Percentiles rank a stretch among this genome's conserved stretches.
Evolutionary conservation across 495 filamentous ascomycete species (phyloP).

Genomic region (Aspergillus mulundensis): DNA sequence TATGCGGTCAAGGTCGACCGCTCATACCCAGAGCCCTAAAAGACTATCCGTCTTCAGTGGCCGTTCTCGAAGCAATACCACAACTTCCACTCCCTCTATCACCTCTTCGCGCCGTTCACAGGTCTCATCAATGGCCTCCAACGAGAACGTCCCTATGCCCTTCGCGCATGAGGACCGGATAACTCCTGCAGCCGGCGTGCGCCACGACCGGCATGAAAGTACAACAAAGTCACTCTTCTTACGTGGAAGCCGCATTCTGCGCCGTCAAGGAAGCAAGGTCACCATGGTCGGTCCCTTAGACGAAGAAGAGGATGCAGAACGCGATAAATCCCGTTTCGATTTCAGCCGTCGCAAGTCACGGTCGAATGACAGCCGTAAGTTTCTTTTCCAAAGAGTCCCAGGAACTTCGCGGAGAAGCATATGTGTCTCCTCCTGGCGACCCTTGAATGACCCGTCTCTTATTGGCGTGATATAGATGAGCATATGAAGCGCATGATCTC

Average conservation of each 20-base stretch:
- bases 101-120: slow-evolving; percentile 37
- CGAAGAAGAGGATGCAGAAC: slow-evolving; percentile 42
- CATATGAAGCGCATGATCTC: slow-evolving; percentile 60
- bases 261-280: slow-evolving; percentile 49
- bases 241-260: slow-evolving; percentile 50
- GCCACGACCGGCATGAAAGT: slow-evolving; percentile 36
- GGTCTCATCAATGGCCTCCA: slow-evolving; percentile 38
- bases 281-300: slow-evolving; percentile 45
- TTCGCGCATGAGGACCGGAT: slow-evolving; percentile 33
- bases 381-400: background rate
- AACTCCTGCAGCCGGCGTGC: slow-evolving; percentile 26
- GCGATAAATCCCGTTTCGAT: slow-evolving; percentile 33
- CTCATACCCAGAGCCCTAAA: slow-evolving; percentile 39
- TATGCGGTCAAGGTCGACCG: slow-evolving; percentile 41
- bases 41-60: slow-evolving; percentile 41
- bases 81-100: slow-evolving; percentile 36
- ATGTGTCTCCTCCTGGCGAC: background rate
- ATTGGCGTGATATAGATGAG: slow-evolving; percentile 24
- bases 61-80: slow-evolving; percentile 45
- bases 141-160: slow-evolving; percentile 24
- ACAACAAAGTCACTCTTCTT: slow-evolving; percentile 41
- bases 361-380: slow-evolving; percentile 35
- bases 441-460: slow-evolving; percentile 2
- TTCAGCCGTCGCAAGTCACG: slow-evolving; percentile 33
- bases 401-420: background rate